A percentile compares a stretch with the other conserved stretches of the same genome.
These are phyloP conservation scores for Pichia eremophila DNA, from an alignment of 805 yeast species.

Conservation along the genomic window DNA sequence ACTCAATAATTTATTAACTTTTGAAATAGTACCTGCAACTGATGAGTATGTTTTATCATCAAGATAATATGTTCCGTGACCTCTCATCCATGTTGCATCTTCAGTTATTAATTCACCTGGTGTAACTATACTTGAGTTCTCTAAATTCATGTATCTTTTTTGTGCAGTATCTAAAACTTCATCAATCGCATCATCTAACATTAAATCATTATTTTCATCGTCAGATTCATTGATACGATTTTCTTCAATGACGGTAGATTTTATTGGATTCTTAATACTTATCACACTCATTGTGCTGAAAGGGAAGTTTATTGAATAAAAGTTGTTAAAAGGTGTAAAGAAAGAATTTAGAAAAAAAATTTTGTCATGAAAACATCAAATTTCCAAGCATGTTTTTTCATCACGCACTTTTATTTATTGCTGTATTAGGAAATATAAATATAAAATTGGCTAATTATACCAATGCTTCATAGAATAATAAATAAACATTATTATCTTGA, in stretches of 20 bases:
- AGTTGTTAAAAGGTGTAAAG: not conserved
- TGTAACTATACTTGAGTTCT: conserved; percentile 48
- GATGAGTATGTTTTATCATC: conserved; percentile 75
- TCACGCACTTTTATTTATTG: not conserved
- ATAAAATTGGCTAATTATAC: no score
- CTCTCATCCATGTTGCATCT: conserved; percentile 96
- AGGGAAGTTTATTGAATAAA: not conserved
- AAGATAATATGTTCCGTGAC: conserved; percentile 88
- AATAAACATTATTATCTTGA: conserved; percentile 51
- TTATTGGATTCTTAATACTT: not conserved
- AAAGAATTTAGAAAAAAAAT: no score
- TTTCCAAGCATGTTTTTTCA: no score
- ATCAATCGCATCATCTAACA: conserved; percentile 15
- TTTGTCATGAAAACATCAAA: no score
- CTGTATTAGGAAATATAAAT: no score
- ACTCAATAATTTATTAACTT: conserved; percentile 79
- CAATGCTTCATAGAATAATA: conserved; percentile 42
- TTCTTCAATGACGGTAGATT: not conserved
- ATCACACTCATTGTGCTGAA: not conserved
- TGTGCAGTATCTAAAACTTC: conserved; percentile 6
- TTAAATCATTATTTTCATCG: conserved; percentile 13
- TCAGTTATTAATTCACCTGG: conserved; percentile 97
- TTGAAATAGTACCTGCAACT: conserved; percentile 81
- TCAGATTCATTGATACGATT: not conserved
- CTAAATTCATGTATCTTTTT: conserved; percentile 2